Evolutionary conservation across 2,329 filamentous ascomycete genomes (phyloP).

Genomic region (Escovopsis sp.): DNA sequence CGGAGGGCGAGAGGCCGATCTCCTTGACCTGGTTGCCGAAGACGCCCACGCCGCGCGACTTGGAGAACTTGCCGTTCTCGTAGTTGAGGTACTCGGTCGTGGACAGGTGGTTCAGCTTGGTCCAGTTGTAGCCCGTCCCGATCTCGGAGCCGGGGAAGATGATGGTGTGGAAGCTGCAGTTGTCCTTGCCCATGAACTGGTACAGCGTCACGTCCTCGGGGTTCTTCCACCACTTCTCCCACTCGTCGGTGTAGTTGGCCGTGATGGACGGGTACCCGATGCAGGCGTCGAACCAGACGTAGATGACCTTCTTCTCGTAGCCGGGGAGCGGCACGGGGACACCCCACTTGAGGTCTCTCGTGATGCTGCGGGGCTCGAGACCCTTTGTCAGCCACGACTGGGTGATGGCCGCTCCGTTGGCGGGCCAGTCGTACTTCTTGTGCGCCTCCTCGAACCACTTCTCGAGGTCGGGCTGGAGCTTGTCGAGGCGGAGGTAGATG

Average conservation of each 20-base stretch:
- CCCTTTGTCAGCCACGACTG: slow-evolving; percentile 73
- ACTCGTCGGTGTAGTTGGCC: slow-evolving; percentile 72
- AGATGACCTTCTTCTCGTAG: slow-evolving; percentile 58
- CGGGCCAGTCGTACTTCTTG: slow-evolving; percentile 60
- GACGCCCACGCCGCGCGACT: slow-evolving; percentile 77
- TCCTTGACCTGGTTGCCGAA: slow-evolving; percentile 84
- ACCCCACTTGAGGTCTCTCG: slow-evolving; percentile 86
- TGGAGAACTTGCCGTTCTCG: slow-evolving; percentile 82
- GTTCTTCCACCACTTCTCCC: slow-evolving; percentile 92
- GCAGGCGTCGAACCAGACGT: slow-evolving; percentile 87
- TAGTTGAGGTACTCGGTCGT: slow-evolving; percentile 83
- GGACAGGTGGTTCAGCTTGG: slow-evolving; percentile 73
- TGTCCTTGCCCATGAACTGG: slow-evolving; percentile 82
- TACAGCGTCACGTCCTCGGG: slow-evolving; percentile 78
- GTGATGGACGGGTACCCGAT: slow-evolving; percentile 95
- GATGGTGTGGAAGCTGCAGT: slow-evolving; percentile 58
- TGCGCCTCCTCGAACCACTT: slow-evolving; percentile 64
- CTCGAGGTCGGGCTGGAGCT: slow-evolving; percentile 61
- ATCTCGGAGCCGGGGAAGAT: slow-evolving; percentile 83
- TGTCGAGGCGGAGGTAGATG: slow-evolving; percentile 76
- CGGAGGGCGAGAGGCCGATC: slow-evolving; percentile 68
- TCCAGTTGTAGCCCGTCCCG: slow-evolving; percentile 76
- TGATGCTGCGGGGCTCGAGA: slow-evolving; percentile 75
- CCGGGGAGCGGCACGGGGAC: slow-evolving; percentile 37
- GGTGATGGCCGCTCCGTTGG: slow-evolving; percentile 63